Evolutionary conservation across 108 stramenopile genomes (phyloP).

Genomic region (Ochromonas danica): DNA sequence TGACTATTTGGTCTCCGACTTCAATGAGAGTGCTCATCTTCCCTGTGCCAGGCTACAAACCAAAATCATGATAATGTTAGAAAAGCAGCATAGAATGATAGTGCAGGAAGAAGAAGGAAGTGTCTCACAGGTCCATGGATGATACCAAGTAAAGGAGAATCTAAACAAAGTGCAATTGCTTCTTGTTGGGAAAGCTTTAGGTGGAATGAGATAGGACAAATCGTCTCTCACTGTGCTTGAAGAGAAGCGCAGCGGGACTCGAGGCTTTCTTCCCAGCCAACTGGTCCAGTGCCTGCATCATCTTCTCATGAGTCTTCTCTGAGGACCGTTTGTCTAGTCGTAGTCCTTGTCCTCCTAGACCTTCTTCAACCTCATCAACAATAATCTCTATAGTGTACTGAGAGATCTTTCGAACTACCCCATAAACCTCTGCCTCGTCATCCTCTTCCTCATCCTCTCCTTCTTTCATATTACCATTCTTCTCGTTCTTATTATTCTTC

Average conservation of each 20-base stretch:
- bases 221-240: not conserved
- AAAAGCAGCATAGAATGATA: not conserved
- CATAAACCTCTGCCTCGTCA: too few species aligned
- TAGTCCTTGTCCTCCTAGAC: too few species aligned
- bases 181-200: not conserved
- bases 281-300: slow-evolving; percentile 8
- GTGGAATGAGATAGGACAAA: slow-evolving; percentile 19
- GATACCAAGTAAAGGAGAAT: not conserved
- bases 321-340: slow-evolving; percentile 10
- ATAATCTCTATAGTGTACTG: too few species aligned
- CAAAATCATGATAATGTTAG: not conserved
- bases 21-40: slow-evolving; percentile 60
- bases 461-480: too few species aligned
- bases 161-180: not conserved
- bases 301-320: slow-evolving; percentile 3
- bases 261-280: slow-evolving; percentile 4
- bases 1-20: too few species aligned
- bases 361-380: too few species aligned
- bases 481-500: too few species aligned
- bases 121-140: slow-evolving; percentile 22
- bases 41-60: slow-evolving; percentile 4
- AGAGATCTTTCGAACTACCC: too few species aligned
- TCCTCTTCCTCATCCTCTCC: too few species aligned
- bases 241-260: not conserved
- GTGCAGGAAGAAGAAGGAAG: not conserved